A percentile compares a stretch with the other conserved stretches of the same genome.
Evolutionary conservation across 2,329 filamentous ascomycete genomes (phyloP).

Genomic region (Bertia moriformis): DNA sequence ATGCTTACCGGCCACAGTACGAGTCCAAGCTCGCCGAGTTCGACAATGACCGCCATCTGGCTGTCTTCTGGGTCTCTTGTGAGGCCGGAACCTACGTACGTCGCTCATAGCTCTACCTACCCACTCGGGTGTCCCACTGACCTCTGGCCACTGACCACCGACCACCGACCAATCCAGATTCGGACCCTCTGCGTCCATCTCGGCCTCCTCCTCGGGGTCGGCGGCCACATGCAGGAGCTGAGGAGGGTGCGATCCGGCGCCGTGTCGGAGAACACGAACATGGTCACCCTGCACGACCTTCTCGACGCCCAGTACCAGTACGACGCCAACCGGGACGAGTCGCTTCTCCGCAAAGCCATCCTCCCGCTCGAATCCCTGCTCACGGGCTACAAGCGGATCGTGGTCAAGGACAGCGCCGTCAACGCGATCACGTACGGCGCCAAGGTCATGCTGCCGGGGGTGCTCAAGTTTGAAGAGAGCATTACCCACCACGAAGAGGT

Average conservation of each 20-base stretch:
- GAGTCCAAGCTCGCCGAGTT: constrained; percentile 96
- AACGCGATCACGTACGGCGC: constrained; percentile 98
- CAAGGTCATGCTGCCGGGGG: constrained; percentile 95
- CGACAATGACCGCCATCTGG: constrained; percentile 92
- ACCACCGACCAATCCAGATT: no score
- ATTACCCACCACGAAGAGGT: constrained; percentile 95
- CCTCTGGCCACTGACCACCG: no score
- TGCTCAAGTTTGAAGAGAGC: constrained; percentile 77
- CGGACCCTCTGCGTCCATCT: constrained; percentile 94
- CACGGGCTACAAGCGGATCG: constrained; percentile 85
- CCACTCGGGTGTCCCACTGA: no score
- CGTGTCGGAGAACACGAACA: constrained; percentile 77
- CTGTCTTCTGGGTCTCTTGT: constrained; percentile 98
- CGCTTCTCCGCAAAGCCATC: constrained; percentile 81
- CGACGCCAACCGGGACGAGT: constrained; percentile 91
- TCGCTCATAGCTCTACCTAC: no score
- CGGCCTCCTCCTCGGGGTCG: constrained; percentile 61
- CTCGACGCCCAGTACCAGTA: constrained; percentile 90
- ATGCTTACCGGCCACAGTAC: no score
- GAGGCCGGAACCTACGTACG: constrained; percentile 97
- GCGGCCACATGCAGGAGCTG: constrained; percentile 96
- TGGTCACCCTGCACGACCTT: constrained; percentile 90
- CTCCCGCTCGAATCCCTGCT: constrained; percentile 83
- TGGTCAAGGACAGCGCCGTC: constrained; percentile 92
- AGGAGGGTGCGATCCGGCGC: constrained; percentile 84